Base-by-base conservation (phyloP, 768 basidiomycete species). In the Dentipellis sp. region DNA sequence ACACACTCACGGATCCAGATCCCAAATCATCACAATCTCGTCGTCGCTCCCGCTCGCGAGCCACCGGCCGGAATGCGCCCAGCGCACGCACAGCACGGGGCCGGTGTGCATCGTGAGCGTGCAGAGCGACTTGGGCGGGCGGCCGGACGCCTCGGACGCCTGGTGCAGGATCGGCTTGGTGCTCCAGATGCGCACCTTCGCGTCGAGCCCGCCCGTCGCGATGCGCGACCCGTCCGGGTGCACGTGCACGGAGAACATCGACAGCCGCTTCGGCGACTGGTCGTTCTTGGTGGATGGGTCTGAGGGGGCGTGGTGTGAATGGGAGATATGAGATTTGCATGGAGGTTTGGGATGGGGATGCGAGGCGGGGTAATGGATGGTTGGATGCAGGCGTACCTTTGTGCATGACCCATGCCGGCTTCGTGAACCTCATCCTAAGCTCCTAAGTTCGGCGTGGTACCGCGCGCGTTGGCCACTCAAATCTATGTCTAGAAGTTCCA, bases 1-100 rank as follows among this genome's bases (percentile, higher is more conserved):
- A 56, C 54, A 50, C 21, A 82, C 93, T 74, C 67, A 97, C 93
- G 91, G 92, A 71, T 97, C 94, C 50, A 93, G 79, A 66, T 94
- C 92, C 97, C 94, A 99, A 37, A 98, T 84, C 86, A 98, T 90
- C 34, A 97, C 84, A 61, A 94, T 88, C 66, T 86, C 83, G 66
- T 98, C 97, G 69, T 99, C 97, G 60, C 93, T 92, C 19, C 97
- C 97, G 65, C 91, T 94, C 4, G 97, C 97, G 17, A 99, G 75
- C 85, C 89, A 97, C 52, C 88, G 74, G 10, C 97, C 97, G 10
- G 88, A 91, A 70, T 94, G 84, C 10, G 93, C 91, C 94, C 95
- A 99, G 50, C 94, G 72, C 16, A 97, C 88, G 12, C 86, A 83
- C 29, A 98, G 74, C 2, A 99, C 94, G 0, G 94, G 89, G 0